These are phyloP conservation scores for Veloporphyrellus conicus DNA, from an alignment of 1,284 basidiomycete species.

Conservation along the genomic window DNA sequence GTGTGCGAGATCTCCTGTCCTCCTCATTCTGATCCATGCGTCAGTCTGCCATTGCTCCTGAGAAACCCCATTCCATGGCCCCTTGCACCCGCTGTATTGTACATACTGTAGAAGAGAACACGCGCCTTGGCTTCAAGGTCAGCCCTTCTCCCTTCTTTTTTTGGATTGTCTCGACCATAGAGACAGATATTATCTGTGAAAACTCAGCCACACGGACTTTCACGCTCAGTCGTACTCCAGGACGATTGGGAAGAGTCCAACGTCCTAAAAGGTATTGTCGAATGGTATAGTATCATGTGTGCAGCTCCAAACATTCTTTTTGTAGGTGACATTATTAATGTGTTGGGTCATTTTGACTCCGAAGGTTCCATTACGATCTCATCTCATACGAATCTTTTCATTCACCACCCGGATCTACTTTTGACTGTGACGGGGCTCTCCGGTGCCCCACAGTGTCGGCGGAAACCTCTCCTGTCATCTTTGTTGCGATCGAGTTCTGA, in stretches of 20 bases:
- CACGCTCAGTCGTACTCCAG: slow-evolving; percentile 48
- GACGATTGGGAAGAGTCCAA: slow-evolving; percentile 67
- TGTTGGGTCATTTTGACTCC: slow-evolving; percentile 58
- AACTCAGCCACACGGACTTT: slow-evolving; percentile 39
- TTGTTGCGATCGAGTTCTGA: slow-evolving; percentile 57
- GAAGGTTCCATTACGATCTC: slow-evolving; percentile 53
- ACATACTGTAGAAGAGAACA: slow-evolving; percentile 37
- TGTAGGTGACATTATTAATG: slow-evolving; percentile 73
- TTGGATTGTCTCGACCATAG: slow-evolving; percentile 3
- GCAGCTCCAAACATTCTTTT: background rate
- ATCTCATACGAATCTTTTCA: slow-evolving; percentile 58
- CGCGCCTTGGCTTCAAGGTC: slow-evolving; percentile 20
- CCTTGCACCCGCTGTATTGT: slow-evolving; percentile 52
- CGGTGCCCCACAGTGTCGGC: slow-evolving; percentile 73
- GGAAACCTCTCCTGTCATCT: slow-evolving; percentile 73
- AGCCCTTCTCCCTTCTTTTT: background rate
- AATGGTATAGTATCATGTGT: background rate
- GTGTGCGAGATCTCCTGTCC: background rate
- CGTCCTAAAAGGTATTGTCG: slow-evolving; percentile 45
- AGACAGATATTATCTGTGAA: slow-evolving; percentile 43
- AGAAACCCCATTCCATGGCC: slow-evolving; percentile 27
- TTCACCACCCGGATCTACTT: slow-evolving; percentile 87
- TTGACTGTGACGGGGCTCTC: slow-evolving; percentile 85
- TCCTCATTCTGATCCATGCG: background rate
- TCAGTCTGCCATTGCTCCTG: slow-evolving; percentile 19